Evolutionary conservation across 208 protist genomes (phyloP).

Genomic region (Leishmania turanica): DNA sequence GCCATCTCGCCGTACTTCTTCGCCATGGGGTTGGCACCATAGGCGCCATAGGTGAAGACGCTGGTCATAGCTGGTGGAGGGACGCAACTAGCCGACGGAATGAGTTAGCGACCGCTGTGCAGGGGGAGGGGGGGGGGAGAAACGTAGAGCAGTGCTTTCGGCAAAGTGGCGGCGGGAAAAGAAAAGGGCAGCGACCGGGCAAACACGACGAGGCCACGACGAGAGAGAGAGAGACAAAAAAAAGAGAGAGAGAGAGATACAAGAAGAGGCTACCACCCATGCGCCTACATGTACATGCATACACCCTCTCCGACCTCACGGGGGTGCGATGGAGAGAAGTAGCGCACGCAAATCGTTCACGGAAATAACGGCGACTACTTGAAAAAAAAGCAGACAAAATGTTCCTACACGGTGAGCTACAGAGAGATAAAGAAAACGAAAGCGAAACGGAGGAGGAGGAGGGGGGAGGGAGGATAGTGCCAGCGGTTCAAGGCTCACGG

Average conservation of each 20-base stretch:
- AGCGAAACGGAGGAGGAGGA: background rate
- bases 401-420: no score
- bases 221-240: no score
- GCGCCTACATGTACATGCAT: background rate
- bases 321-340: background rate
- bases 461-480: background rate
- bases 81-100: background rate
- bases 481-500: background rate
- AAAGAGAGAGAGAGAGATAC: background rate
- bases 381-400: no score
- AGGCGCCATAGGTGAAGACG: conserved; percentile 74
- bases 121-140: fast-evolving
- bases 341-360: background rate
- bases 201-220: background rate
- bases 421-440: background rate
- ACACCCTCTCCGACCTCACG: background rate
- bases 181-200: background rate
- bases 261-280: background rate
- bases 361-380: no score
- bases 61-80: conserved; percentile 52
- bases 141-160: background rate
- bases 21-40: conserved; percentile 71
- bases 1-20: conserved; percentile 75
- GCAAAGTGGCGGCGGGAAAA: background rate
- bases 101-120: background rate